A percentile compares a stretch with the other conserved stretches of the same genome.
Conservation (phyloP, 78 protist species). For the Dictyostelium intermedium region DNA sequence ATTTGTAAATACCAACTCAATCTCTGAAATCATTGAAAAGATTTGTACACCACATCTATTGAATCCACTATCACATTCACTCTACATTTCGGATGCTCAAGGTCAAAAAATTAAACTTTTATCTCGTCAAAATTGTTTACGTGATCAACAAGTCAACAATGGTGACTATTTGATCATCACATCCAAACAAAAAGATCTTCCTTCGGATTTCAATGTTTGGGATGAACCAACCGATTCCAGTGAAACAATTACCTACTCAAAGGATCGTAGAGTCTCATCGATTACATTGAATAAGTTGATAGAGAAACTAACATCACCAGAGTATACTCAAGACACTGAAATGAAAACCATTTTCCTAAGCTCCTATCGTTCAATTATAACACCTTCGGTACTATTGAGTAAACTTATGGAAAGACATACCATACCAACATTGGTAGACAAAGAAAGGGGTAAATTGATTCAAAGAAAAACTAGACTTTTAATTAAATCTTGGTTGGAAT, state of each 20-base stretch:
- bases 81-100: background rate
- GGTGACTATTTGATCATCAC: background rate
- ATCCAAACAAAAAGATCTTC: constrained; percentile 40
- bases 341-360: background rate
- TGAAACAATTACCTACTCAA: background rate
- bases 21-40: constrained; percentile 19
- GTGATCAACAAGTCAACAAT: constrained; percentile 6
- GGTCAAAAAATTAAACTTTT: constrained; percentile 14
- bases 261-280: background rate
- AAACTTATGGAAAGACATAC: constrained; percentile 19
- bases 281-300: background rate
- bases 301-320: constrained; percentile 20
- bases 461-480: constrained; percentile 16
- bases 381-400: background rate
- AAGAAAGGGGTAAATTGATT: constrained; percentile 10
- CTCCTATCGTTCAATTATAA: constrained; percentile 20
- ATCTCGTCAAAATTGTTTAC: constrained; percentile 13
- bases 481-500: constrained; percentile 13
- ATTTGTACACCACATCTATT: background rate
- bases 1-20: constrained; percentile 1
- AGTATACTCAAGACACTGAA: background rate
- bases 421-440: background rate
- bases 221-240: constrained; percentile 31
- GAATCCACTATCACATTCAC: background rate
- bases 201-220: constrained; percentile 41